Evolutionary conservation across 331 rosid species (phyloP), one percentile per base, ranked within the genome.

Genomic region (Rosa hybrid): DNA sequence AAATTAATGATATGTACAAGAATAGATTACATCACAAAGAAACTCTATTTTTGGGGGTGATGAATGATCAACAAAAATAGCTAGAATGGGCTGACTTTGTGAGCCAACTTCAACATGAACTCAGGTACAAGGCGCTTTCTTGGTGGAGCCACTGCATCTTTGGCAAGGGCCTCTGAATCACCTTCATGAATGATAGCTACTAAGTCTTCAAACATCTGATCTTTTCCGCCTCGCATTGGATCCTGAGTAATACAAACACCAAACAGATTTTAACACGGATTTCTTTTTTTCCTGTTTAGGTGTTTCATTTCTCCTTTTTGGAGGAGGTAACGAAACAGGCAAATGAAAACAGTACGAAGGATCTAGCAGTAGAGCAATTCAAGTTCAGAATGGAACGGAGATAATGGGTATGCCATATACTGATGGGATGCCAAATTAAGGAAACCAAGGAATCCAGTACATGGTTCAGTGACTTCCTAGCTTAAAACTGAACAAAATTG

Each of bases 121-220:
- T 95, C 99, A 5, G 99, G 99, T 21, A 95, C 98, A 71, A 95
- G 97, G 57, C 99, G 96, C 86, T 84, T 91, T 86, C 99, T 86
- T 49, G 91, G 93, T 72, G 94, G 97, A 85, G 96, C 96, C 49
- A 16, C 81, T 17, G 85, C 93, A 75, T 92, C 97, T 85, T 76
- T 93, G 23, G 91, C 90, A 27, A 84, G 88, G 18, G 96, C 96
- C 48, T 86, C 98, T 13, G 89, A 48, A 79, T 93, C 99, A 68
- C 81, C 87, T 25, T 94, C 86, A 42, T 92, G 98, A 64, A 95
- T 84, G 78, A 89, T 82, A 23, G 78, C 89, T 51, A 95, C 87
- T 73, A 95, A 83, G 82, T 95, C 98, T 72, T 87, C 94, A 85
- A 95, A 90, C 97, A 95, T 77, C 9, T 93, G 77, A 64, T 95